Base-by-base conservation (phyloP, 371 early-diverging fungal species). In the Dinochytrium kinnereticum region DNA sequence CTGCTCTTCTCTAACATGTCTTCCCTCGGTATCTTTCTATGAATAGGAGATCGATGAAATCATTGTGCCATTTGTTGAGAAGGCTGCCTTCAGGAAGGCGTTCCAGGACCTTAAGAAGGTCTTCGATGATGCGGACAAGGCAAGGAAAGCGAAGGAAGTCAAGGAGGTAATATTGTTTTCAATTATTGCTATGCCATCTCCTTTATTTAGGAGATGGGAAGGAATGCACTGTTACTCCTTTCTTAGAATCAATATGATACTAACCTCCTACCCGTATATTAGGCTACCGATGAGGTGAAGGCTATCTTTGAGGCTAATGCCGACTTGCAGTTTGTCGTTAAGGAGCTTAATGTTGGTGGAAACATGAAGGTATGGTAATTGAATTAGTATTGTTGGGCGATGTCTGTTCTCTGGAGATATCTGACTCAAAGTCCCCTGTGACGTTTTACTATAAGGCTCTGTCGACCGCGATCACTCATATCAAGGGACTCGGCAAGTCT, bases 91-190 rank as follows among this genome's bases (percentile, higher is more conserved):
- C 87, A 91, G 94, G 67, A 86, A 88, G 15, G 86, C 84, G 57
- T 91, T 91, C 73, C 85, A 86, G 37, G 84, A 76, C 39, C 83
- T 94, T 74, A 95, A 94, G 86, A 94, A 94, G 85, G 79, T 77
- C 2, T 93, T 94, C 76, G 91, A 90, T 61, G 96, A 97, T 51
- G 90, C 91, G 28, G 97, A 97, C 75, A 96, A 96, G 89, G 90
- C 89, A 0, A 88, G 91, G 72, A 95, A 95, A 86, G 91, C 93
- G 53, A 88, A 88, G 68, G 92, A 93, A 76, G 86, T 87, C 73
- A 95, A 95, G 87, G 82, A 84, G 69, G 82, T 80, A n/a, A n/a
- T 51, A 44, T 50, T 64, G 65, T 65, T 36, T 57, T 7, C 2
- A 15, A 36, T 31, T 61, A 36, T 68, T n/a, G n/a, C n/a, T n/a